phyloP scores from a whole-genome alignment of 2,329 filamentous ascomycete genomes.

The Cryphonectria naterciae region DNA sequence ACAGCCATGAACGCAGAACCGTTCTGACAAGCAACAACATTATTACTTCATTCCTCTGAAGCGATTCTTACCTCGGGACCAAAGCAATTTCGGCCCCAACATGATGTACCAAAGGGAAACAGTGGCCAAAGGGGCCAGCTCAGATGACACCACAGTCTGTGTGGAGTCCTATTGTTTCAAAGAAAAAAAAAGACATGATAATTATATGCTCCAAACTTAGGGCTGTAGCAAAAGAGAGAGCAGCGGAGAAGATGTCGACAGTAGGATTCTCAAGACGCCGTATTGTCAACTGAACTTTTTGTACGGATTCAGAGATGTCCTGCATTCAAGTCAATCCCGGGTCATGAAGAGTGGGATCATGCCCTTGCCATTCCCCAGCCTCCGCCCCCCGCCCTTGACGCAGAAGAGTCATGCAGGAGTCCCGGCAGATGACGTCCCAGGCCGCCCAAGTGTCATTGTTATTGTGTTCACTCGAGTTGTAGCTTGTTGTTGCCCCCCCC shows the following conservation, averaged over 20 bases:
- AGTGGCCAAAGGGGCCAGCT: not conserved
- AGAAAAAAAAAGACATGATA: not conserved
- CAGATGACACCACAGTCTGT: no score
- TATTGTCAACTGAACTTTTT: not conserved
- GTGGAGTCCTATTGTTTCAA: not conserved
- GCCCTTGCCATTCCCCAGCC: not conserved
- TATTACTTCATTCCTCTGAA: not conserved
- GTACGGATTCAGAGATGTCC: not conserved
- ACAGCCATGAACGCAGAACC: not conserved
- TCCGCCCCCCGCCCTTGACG: not conserved
- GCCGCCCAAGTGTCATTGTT: not conserved
- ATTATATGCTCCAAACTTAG: not conserved
- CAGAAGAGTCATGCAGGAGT: constrained; percentile 2
- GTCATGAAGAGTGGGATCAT: not conserved
- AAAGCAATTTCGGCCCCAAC: not conserved
- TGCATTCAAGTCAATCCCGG: not conserved
- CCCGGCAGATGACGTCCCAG: not conserved
- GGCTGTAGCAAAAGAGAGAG: not conserved
- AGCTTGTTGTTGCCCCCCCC: not conserved
- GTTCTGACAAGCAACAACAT: not conserved
- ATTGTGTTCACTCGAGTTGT: not conserved
- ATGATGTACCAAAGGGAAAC: not conserved
- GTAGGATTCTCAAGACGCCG: not conserved
- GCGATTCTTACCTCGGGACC: not conserved
- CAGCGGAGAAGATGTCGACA: not conserved